Base-by-base conservation (phyloP, 2,329 filamentous ascomycete genomes). In the Exophiala alcalophila region DNA sequence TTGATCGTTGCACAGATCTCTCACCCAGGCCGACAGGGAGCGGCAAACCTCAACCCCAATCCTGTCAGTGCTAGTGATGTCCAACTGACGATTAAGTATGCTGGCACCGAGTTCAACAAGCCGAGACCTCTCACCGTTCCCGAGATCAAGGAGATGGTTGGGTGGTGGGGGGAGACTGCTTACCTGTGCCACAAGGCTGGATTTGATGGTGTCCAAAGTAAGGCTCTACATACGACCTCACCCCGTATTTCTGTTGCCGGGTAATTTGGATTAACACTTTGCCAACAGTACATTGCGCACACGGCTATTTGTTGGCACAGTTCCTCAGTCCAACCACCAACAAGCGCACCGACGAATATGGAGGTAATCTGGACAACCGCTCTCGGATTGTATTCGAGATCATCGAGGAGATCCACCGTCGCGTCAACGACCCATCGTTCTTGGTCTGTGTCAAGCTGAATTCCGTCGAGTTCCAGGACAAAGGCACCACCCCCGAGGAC, bases 351-450 rank as follows among this genome's bases (percentile, higher is more conserved):
- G 57, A 61, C 34, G 21, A 52, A 15, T 61, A 61, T 30, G 49
- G 30, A 5, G 81, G 82, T 42, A 72, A 68, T 59, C 78, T 83
- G 53, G 76, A 80, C 57, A 84, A 84, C 67, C 73, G 81, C 50
- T 76, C 67, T 9, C 73, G 81, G n/a, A 59, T 84, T 18, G 65
- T 81, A 21, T 56, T 72, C 7, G 77, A 84, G 54, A 64, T 78
- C 26, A 45, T 47, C n/a, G 34, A 41, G 5, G 50, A 37, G 16
- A 49, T 69, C 33, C 68, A 44, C 5, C 40, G 38, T 4, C 44
- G 47, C 2, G 41, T 53, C 3, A 23, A 42, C 8, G 50, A 53
- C 29, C 44, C 47, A 25, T 30, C 31, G 8, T 54, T 54, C 32
- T 50, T 50, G 25, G 33, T 52, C 25, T 49, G 52, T 31, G 47